These are phyloP conservation scores for Apophysomyces variabilis DNA, from an alignment of 371 early-diverging fungal genomes.

Conservation along the genomic window DNA sequence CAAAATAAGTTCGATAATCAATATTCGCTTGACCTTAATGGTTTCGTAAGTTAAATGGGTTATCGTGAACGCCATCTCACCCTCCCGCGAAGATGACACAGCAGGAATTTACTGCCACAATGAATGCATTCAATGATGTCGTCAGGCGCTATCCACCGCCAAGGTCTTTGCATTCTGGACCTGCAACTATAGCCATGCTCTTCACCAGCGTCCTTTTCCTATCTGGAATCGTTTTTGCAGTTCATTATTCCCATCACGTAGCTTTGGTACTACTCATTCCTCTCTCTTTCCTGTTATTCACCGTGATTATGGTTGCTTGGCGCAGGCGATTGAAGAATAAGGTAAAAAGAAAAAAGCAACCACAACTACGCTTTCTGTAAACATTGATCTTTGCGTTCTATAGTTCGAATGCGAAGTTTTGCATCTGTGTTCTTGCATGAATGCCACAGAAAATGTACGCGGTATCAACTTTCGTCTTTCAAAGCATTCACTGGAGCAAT, in stretches of 20 bases:
- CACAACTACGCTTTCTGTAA: not conserved
- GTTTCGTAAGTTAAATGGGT: constrained; percentile 21
- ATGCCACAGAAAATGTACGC: constrained; percentile 55
- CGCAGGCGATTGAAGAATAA: constrained; percentile 29
- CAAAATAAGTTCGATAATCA: constrained; percentile 40
- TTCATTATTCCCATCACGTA: constrained; percentile 38
- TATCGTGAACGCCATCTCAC: not conserved
- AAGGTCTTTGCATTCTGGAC: constrained; percentile 25
- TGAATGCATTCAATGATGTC: constrained; percentile 42
- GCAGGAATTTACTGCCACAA: constrained; percentile 43
- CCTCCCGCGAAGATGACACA: constrained; percentile 33
- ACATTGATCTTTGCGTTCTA: constrained; percentile 6
- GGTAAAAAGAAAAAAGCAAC: constrained; percentile 18
- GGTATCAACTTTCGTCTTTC: constrained; percentile 47
- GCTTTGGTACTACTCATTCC: constrained; percentile 31
- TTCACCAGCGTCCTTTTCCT: constrained; percentile 22
- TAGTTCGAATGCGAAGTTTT: constrained; percentile 43
- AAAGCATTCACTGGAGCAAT: constrained; percentile 30
- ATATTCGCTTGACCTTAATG: constrained; percentile 42
- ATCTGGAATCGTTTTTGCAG: constrained; percentile 23
- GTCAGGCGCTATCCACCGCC: constrained; percentile 39
- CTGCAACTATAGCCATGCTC: constrained; percentile 15
- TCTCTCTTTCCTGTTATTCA: constrained; percentile 25
- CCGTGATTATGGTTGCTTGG: constrained; percentile 30
- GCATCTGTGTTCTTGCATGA: constrained; percentile 47